A percentile compares a stretch with the other conserved stretches of the same genome.
Conservation (phyloP, 1,284 basidiomycete genomes). For the Ustilago esculenta region DNA sequence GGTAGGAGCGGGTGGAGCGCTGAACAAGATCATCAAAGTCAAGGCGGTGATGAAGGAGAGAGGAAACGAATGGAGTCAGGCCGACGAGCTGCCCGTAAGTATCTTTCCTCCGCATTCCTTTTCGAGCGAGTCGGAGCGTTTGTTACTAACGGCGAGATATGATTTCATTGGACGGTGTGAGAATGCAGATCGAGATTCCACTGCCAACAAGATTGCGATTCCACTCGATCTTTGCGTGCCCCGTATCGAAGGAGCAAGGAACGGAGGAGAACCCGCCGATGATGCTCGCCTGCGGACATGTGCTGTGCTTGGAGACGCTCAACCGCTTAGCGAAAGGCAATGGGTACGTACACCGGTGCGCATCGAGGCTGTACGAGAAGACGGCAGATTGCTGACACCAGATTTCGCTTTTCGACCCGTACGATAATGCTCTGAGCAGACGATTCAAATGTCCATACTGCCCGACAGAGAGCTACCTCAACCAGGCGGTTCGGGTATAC, state of each 20-base stretch:
- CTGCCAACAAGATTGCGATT: conserved; percentile 79
- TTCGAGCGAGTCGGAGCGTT: no score
- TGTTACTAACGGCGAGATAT: background rate
- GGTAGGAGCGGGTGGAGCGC: conserved; percentile 86
- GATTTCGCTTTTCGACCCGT: no score
- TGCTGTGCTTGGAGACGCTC: conserved; percentile 57
- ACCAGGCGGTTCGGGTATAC: conserved; percentile 57
- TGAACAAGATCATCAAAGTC: conserved; percentile 90
- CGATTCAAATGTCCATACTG: conserved; percentile 66
- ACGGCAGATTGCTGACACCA: background rate
- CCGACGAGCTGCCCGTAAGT: conserved; percentile 84
- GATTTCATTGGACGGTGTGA: no score
- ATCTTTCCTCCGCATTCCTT: conserved; percentile 55
- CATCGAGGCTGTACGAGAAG: background rate
- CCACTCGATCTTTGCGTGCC: conserved; percentile 96
- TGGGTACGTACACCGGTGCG: conserved; percentile 71
- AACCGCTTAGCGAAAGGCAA: conserved; percentile 73
- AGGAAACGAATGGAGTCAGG: conserved; percentile 88
- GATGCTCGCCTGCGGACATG: conserved; percentile 94
- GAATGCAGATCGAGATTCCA: conserved; percentile 88
- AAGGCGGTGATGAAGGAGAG: conserved; percentile 89
- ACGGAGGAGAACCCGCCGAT: conserved; percentile 93
- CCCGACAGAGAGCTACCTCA: conserved; percentile 55
- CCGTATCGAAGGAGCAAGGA: conserved; percentile 96
- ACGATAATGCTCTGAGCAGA: background rate